These are phyloP conservation scores for Xylaria flabelliformis DNA, from an alignment of 495 filamentous ascomycete species.

Conservation along the genomic window DNA sequence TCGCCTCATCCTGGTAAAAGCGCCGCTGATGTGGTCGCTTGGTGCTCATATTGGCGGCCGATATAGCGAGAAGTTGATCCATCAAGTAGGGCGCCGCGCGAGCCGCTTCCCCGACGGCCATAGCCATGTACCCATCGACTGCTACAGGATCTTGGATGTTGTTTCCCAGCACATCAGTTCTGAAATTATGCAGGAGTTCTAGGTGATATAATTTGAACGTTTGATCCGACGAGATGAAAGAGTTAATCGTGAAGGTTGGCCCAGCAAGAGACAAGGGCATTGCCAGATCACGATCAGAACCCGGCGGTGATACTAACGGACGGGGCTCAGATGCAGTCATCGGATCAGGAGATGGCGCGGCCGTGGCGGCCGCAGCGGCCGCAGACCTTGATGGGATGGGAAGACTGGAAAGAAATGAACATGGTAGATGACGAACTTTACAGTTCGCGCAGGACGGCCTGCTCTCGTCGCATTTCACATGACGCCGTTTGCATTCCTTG, in stretches of 20 bases:
- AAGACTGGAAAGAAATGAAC: constrained; percentile 13
- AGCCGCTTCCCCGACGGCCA: constrained; percentile 31
- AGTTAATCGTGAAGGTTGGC: not conserved
- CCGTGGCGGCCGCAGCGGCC: not conserved
- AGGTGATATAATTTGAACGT: constrained; percentile 36
- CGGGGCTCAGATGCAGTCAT: not conserved
- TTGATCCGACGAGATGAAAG: not conserved
- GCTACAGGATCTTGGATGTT: not conserved
- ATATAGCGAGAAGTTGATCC: constrained; percentile 48
- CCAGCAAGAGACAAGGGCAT: not conserved
- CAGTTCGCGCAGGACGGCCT: constrained; percentile 35
- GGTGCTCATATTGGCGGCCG: constrained; percentile 48
- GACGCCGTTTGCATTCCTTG: constrained; percentile 34
- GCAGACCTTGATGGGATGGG: not conserved
- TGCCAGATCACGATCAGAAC: not conserved
- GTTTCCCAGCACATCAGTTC: constrained; percentile 11
- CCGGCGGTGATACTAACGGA: not conserved
- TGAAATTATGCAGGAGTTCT: constrained; percentile 36
- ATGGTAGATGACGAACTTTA: constrained; percentile 9
- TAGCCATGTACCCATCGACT: constrained; percentile 15
- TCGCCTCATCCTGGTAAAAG: constrained; percentile 45
- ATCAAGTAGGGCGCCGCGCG: constrained; percentile 45
- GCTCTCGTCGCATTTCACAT: constrained; percentile 38
- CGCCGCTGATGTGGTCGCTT: constrained; percentile 24
- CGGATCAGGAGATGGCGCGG: not conserved